Conservation (phyloP, 2,329 filamentous ascomycete species). For the Fusarium sp. region DNA sequence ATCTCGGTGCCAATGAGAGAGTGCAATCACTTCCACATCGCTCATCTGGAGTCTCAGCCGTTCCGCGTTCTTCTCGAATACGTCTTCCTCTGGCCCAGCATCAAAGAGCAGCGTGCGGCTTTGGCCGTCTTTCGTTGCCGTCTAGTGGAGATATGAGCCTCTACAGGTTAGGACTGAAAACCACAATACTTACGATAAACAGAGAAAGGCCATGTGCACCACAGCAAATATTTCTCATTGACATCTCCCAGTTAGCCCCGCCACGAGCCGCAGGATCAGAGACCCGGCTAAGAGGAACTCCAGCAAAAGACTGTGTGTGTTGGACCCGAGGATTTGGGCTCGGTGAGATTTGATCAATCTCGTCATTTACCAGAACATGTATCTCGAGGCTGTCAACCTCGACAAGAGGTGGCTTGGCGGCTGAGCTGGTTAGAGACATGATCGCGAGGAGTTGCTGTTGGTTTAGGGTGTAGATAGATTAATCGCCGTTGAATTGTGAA, state of each 20-base stretch:
- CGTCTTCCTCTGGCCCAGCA: constrained; percentile 62
- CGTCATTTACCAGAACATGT: constrained; percentile 65
- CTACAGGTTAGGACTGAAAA: background rate
- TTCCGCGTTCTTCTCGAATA: constrained; percentile 61
- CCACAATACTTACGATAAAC: constrained; percentile 55
- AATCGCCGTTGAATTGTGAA: background rate
- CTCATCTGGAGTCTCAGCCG: constrained; percentile 35
- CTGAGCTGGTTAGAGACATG: background rate
- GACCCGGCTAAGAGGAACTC: constrained; percentile 54
- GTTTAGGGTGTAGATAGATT: background rate
- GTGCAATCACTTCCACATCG: constrained; percentile 59
- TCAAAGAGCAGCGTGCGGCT: constrained; percentile 56
- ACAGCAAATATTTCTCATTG: constrained; percentile 64
- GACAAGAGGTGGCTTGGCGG: background rate
- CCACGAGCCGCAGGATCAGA: constrained; percentile 51
- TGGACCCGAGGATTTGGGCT: constrained; percentile 56
- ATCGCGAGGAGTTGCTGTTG: background rate
- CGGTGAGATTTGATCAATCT: constrained; percentile 64
- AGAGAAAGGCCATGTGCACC: constrained; percentile 66
- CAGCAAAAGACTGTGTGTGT: constrained; percentile 55
- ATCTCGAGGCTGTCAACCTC: constrained; percentile 55
- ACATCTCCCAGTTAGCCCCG: constrained; percentile 57
- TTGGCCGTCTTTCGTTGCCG: constrained; percentile 56
- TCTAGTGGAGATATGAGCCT: constrained; percentile 47
- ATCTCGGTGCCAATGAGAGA: constrained; percentile 68